Evolutionary conservation across 306 rosid genomes (phyloP).

Genomic region (Dicorynia guianensis): DNA sequence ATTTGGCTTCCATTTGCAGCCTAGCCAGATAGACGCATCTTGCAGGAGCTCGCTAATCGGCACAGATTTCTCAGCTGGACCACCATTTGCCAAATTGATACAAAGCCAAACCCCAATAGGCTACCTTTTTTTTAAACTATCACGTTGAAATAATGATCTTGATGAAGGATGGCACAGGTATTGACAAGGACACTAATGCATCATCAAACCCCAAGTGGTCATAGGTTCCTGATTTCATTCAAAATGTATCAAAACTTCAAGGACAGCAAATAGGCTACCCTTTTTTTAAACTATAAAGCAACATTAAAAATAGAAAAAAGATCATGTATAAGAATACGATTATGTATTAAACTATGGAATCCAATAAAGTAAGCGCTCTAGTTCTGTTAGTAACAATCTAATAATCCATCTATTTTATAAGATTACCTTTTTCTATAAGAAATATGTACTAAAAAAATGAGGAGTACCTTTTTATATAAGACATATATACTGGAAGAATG

Average conservation of each 20-base stretch:
- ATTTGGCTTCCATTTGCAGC: neutral
- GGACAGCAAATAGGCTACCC: no score
- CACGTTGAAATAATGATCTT: no score
- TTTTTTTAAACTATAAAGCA: neutral
- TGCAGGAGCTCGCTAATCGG: neutral
- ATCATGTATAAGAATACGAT: neutral
- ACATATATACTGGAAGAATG: neutral
- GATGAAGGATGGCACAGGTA: neutral
- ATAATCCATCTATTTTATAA: no score
- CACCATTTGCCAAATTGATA: neutral
- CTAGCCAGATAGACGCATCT: neutral
- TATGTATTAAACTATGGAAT: no score
- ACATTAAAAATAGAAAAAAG: neutral
- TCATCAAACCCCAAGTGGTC: neutral
- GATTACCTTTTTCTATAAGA: no score
- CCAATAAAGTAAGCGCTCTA: no score
- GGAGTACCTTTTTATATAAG: no score
- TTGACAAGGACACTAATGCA: neutral
- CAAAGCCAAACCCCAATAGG: no score
- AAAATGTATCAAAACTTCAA: neutral
- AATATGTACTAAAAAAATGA: no score
- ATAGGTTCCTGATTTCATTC: neutral
- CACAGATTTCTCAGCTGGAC: constrained; percentile 30
- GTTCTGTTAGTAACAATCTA: no score
- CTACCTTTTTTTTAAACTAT: no score